Conservation (phyloP, 2,329 filamentous ascomycete genomes). For the Chaetomium globosum region DNA sequence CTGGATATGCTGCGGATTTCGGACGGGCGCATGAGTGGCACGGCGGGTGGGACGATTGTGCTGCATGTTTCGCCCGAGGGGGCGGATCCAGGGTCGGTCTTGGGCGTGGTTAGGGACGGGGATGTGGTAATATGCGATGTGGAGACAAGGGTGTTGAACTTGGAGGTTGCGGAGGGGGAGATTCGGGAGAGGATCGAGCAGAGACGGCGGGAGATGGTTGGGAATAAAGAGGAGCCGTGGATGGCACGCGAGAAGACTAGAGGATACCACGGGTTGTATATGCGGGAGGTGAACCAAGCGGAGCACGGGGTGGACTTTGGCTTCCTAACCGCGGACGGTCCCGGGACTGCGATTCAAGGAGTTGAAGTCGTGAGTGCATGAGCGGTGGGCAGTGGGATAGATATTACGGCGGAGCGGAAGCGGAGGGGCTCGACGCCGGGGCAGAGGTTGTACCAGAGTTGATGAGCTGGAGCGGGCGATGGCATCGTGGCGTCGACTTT, state of each 20-base stretch:
- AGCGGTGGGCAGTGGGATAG: not conserved
- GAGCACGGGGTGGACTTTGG: slow-evolving; percentile 63
- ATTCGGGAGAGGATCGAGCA: slow-evolving; percentile 61
- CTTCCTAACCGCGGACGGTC: slow-evolving; percentile 55
- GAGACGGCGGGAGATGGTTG: slow-evolving; percentile 40
- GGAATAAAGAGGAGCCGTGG: slow-evolving; percentile 26
- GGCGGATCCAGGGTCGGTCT: slow-evolving; percentile 71
- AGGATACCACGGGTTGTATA: slow-evolving; percentile 63
- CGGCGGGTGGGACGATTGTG: slow-evolving; percentile 85
- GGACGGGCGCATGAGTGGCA: slow-evolving; percentile 84
- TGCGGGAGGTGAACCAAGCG: slow-evolving; percentile 62
- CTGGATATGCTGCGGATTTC: slow-evolving; percentile 82
- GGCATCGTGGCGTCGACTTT: not conserved
- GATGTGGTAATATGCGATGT: slow-evolving; percentile 80
- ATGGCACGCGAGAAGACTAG: slow-evolving; percentile 41
- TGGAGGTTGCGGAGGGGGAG: slow-evolving; percentile 70
- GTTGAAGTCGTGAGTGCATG: not conserved
- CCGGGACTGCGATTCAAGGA: not conserved
- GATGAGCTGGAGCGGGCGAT: not conserved
- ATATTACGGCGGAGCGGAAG: not conserved
- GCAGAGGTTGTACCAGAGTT: not conserved
- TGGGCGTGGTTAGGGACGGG: slow-evolving; percentile 75
- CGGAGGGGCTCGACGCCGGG: not conserved
- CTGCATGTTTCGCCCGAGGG: slow-evolving; percentile 87
- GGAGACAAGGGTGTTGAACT: slow-evolving; percentile 60